Evolutionary conservation across 2,329 filamentous ascomycete species (phyloP), one percentile per base, ranked within the genome.

Genomic region (Fusarium keratoplasticum): DNA sequence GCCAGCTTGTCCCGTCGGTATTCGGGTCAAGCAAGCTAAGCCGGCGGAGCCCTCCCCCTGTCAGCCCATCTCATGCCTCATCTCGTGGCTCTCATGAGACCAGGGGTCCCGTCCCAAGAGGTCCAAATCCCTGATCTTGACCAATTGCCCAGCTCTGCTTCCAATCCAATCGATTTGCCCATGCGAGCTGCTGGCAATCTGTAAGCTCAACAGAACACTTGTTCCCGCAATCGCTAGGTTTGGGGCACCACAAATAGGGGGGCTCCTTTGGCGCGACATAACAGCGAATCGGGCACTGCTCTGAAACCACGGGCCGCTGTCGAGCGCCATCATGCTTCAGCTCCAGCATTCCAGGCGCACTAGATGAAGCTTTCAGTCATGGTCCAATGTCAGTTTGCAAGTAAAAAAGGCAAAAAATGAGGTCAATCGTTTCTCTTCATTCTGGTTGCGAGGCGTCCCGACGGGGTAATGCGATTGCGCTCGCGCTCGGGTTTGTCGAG

Each of bases 351-450:
- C 63, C 35, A 16, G 20, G 60, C 61, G 65, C 66, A 69, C 59
- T 66, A 67, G 60, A 33, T 38, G 54, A 59, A 65, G 61, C 58
- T 36, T 63, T 74, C 70, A 71, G 70, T 72, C 66, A 71, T 69
- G 59, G 64, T 66, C 65, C 70, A 66, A 60, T 29, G 73, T 78
- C 64, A 73, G 69, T 72, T 35, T 61, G 55, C 60, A 36, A 63
- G 52, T 25, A 61, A 69, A 75, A 71, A 55, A 64, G 47, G 67
- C 61, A 62, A 52, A 25, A 62, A 58, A 66, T 73, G 60, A 70
- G 64, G 65, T 76, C 70, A 76, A 70, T 74, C 76, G 71, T 60
- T 71, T 77, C 66, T 77, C 58, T 77, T 78, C 70, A 69, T 73
- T 77, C 50, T 68, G 69, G 52, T 50, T 67, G 67, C 36, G 55